Evolutionary conservation across 2,329 filamentous ascomycete species (phyloP).

Genomic region (Colletotrichum tamarilloi): DNA sequence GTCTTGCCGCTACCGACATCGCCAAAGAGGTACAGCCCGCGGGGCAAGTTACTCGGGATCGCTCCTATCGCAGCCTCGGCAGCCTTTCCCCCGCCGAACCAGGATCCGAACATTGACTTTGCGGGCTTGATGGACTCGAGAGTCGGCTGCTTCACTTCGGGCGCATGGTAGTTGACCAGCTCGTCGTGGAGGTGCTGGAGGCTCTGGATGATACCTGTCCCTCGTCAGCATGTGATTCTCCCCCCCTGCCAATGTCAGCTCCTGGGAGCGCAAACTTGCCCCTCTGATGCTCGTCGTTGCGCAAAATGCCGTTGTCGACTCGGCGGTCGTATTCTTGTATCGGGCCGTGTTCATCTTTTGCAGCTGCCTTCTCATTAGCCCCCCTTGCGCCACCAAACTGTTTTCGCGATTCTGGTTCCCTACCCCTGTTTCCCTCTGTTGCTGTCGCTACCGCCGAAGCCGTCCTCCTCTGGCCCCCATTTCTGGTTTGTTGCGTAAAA

Average conservation of each 20-base stretch:
- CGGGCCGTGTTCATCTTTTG: slow-evolving; percentile 68
- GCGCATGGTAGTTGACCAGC: slow-evolving; percentile 78
- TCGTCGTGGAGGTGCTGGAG: slow-evolving; percentile 91
- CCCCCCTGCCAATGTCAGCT: not conserved
- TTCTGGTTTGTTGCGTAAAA: not conserved
- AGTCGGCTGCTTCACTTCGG: slow-evolving; percentile 79
- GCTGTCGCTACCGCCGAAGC: slow-evolving; percentile 33
- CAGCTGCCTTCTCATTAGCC: slow-evolving; percentile 19
- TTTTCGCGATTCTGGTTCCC: not conserved
- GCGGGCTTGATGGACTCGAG: slow-evolving; percentile 73
- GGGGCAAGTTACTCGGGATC: slow-evolving; percentile 81
- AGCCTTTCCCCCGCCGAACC: slow-evolving; percentile 65
- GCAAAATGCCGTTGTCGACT: slow-evolving; percentile 77
- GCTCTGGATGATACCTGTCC: slow-evolving; percentile 83
- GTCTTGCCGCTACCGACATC: slow-evolving; percentile 98
- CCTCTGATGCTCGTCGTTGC: slow-evolving; percentile 92
- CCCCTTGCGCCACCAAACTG: not conserved
- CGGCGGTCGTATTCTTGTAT: slow-evolving; percentile 89
- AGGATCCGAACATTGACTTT: slow-evolving; percentile 67
- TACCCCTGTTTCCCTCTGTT: slow-evolving; percentile 21
- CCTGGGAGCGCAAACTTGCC: slow-evolving; percentile 58
- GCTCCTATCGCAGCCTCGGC: slow-evolving; percentile 52
- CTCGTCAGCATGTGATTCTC: slow-evolving; percentile 19
- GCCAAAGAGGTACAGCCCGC: slow-evolving; percentile 93
- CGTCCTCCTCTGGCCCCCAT: slow-evolving; percentile 18